Evolutionary conservation across 192 early-diverging fungal species (phyloP).

Genomic region (Pilaira anomala): DNA sequence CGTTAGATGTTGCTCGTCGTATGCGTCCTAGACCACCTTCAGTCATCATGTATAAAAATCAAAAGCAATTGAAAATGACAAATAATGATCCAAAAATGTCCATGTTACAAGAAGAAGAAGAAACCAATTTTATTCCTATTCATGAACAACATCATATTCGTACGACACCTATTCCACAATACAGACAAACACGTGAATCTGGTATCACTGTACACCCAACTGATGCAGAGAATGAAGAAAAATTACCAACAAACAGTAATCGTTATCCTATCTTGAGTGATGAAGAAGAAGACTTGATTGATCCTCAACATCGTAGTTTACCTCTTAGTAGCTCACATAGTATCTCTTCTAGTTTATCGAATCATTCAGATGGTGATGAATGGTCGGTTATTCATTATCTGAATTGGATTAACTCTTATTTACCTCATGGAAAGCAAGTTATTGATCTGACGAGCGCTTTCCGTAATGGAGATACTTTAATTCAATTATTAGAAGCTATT

Average conservation of each 20-base stretch:
- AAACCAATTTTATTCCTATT: constrained; percentile 6
- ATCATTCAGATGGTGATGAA: neutral
- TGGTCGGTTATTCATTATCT: constrained; percentile 44
- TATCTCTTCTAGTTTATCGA: neutral
- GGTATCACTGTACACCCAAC: constrained; percentile 12
- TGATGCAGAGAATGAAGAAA: neutral
- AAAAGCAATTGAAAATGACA: constrained; percentile 3
- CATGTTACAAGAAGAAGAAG: constrained; percentile 31
- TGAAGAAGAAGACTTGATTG: constrained; percentile 27
- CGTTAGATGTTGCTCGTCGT: constrained; percentile 52
- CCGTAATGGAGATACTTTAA: constrained; percentile 46
- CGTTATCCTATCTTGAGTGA: neutral
- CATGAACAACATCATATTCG: constrained; percentile 27
- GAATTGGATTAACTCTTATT: constrained; percentile 46
- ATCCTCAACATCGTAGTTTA: constrained; percentile 23
- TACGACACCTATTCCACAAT: constrained; percentile 22
- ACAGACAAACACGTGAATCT: constrained; percentile 27
- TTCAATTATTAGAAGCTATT: constrained; percentile 44
- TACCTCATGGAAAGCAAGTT: constrained; percentile 36
- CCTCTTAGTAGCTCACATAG: neutral
- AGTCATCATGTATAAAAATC: constrained; percentile 33
- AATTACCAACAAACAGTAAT: neutral
- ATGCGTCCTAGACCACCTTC: constrained; percentile 58
- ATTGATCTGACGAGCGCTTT: constrained; percentile 45
- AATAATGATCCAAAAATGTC: constrained; percentile 11